These are phyloP conservation scores for Cytospora chrysosperma DNA, from an alignment of 2,329 filamentous ascomycete genomes.

Conservation along the genomic window DNA sequence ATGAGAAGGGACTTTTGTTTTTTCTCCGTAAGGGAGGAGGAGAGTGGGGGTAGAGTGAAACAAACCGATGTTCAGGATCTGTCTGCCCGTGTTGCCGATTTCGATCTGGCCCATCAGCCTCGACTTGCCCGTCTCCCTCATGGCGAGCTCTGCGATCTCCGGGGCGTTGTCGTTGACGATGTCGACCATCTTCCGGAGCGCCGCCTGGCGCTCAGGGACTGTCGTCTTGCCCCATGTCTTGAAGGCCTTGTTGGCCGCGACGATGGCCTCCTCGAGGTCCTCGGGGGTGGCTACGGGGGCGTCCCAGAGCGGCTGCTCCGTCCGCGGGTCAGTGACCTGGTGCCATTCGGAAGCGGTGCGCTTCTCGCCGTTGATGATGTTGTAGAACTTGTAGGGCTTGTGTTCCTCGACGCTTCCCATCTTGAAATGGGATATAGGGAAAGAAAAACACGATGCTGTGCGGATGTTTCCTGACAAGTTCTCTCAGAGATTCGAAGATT, in stretches of 20 bases:
- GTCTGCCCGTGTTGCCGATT: constrained; percentile 37
- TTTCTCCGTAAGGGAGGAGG: too few relatives aligned
- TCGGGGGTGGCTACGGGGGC: constrained; percentile 42
- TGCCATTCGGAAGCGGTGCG: constrained; percentile 35
- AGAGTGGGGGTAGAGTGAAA: neutral
- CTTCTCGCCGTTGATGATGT: constrained; percentile 44
- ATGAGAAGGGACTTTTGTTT: too few relatives aligned
- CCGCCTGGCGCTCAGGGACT: constrained; percentile 41
- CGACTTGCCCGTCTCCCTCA: constrained; percentile 54
- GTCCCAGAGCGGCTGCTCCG: constrained; percentile 42
- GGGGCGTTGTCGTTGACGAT: constrained; percentile 40
- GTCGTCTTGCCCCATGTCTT: constrained; percentile 46
- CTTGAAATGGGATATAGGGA: too few relatives aligned
- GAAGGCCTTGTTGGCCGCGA: constrained; percentile 45
- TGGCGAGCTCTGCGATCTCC: constrained; percentile 45
- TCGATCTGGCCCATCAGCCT: constrained; percentile 39
- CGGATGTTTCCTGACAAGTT: neutral
- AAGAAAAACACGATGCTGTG: too few relatives aligned
- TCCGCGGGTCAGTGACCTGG: constrained; percentile 45
- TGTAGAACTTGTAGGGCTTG: constrained; percentile 42
- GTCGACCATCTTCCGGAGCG: constrained; percentile 41
- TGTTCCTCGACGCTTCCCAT: constrained; percentile 17
- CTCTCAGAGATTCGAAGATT: neutral
- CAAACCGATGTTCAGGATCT: constrained; percentile 40
- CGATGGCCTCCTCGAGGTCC: constrained; percentile 47